Conservation (phyloP, 345 rosid species). For the Gossypium mustelinum region DNA sequence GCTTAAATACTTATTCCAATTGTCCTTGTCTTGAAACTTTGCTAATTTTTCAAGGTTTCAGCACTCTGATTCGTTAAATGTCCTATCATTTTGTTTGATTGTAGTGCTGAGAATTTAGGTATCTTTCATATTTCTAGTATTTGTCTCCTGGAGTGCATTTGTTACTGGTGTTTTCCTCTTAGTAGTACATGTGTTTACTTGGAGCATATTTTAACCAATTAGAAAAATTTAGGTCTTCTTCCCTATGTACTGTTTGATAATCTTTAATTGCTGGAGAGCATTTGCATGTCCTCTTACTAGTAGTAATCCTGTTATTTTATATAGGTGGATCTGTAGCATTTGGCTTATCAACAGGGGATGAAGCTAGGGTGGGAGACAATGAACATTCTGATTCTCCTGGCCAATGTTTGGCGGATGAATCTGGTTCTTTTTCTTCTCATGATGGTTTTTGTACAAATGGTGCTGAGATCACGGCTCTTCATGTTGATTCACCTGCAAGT, state of each 20-base stretch:
- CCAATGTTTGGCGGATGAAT: slow-evolving; percentile 20
- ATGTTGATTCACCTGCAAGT: slow-evolving; percentile 16
- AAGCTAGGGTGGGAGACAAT: slow-evolving; percentile 17
- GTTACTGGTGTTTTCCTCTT: neutral
- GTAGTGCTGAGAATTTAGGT: neutral
- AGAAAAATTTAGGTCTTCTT: neutral
- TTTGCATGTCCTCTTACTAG: neutral
- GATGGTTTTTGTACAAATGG: slow-evolving; percentile 20
- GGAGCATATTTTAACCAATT: neutral
- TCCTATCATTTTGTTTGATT: neutral
- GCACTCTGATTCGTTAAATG: neutral
- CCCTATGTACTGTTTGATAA: neutral
- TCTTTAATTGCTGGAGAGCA: neutral
- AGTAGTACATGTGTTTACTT: neutral
- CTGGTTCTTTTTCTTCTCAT: slow-evolving; percentile 20
- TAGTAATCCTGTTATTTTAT: neutral
- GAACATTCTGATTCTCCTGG: slow-evolving; percentile 24
- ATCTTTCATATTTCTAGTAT: neutral
- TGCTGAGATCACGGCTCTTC: slow-evolving; percentile 13
- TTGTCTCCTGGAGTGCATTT: neutral
- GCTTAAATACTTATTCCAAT: neutral
- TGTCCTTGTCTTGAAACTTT: neutral
- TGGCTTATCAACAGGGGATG: slow-evolving; percentile 34
- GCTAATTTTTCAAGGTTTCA: neutral
- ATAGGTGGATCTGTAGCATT: slow-evolving; percentile 44